A percentile compares a stretch with the other conserved stretches of the same genome.
These are phyloP conservation scores for Annulohypoxylon moriforme DNA, from an alignment of 495 filamentous ascomycete genomes.

Conservation along the genomic window DNA sequence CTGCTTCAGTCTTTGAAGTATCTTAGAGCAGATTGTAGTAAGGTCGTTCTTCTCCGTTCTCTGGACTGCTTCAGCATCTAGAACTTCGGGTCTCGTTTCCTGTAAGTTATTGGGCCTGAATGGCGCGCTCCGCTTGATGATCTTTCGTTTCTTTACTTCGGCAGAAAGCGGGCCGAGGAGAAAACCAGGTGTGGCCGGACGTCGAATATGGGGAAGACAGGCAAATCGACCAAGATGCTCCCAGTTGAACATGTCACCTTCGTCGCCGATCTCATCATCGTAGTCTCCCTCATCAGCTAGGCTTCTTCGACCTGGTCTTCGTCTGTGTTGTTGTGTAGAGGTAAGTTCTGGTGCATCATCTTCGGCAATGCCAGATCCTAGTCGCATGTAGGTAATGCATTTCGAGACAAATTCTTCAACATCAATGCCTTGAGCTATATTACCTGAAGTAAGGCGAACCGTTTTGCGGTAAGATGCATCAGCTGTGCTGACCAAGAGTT, in stretches of 20 bases:
- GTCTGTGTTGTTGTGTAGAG: slow-evolving; percentile 58
- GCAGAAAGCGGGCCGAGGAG: slow-evolving; percentile 90
- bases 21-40: slow-evolving; percentile 72
- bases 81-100: slow-evolving; percentile 78
- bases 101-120: slow-evolving; percentile 71
- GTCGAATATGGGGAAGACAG: slow-evolving; percentile 74
- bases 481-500: slow-evolving; percentile 78
- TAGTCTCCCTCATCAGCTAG: slow-evolving; percentile 54
- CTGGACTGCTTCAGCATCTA: slow-evolving; percentile 76
- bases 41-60: slow-evolving; percentile 79
- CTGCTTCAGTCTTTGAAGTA: slow-evolving; percentile 61
- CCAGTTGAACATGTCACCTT: slow-evolving; percentile 89
- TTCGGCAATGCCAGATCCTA: slow-evolving; percentile 60
- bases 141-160: slow-evolving; percentile 79
- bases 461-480: slow-evolving; percentile 82
- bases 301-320: slow-evolving; percentile 45
- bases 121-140: slow-evolving; percentile 71
- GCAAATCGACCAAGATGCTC: slow-evolving; percentile 80
- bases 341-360: slow-evolving; percentile 57
- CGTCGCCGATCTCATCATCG: slow-evolving; percentile 70
- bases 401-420: slow-evolving; percentile 94
- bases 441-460: slow-evolving; percentile 74
- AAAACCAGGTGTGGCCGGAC: slow-evolving; percentile 84
- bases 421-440: slow-evolving; percentile 77
- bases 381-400: slow-evolving; percentile 87